Conservation (phyloP, 176 grass and related monocot genomes). For the Hyparrhenia diplandra region DNA sequence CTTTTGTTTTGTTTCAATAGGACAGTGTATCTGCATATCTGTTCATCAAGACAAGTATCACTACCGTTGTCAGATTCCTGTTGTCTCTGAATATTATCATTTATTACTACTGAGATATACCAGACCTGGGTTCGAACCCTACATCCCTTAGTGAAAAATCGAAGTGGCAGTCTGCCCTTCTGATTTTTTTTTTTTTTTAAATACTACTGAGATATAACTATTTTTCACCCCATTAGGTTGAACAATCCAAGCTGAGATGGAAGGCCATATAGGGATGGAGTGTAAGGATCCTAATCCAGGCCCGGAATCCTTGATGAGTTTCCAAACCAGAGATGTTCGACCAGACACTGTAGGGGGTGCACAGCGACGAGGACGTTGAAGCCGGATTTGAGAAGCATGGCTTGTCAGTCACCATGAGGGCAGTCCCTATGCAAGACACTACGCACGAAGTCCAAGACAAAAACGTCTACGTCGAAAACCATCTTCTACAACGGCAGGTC, state of each 20-base stretch:
- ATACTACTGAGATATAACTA: too few species aligned
- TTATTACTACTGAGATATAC: neutral
- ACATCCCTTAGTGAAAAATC: too few species aligned
- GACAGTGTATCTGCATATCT: neutral
- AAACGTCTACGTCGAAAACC: too few species aligned
- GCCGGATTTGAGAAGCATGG: constrained; percentile 26
- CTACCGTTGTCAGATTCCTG: neutral
- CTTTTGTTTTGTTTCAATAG: neutral
- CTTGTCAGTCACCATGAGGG: constrained; percentile 10
- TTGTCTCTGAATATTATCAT: neutral
- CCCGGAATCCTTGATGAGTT: too few species aligned
- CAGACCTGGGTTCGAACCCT: too few species aligned
- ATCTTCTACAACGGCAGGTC: too few species aligned
- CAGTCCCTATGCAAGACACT: too few species aligned
- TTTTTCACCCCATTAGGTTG: constrained; percentile 1
- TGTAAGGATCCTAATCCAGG: constrained; percentile 25
- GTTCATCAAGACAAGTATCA: neutral
- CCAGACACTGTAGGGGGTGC: too few species aligned
- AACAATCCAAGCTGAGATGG: constrained; percentile 32
- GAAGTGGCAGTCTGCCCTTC: too few species aligned
- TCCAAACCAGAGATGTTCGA: neutral
- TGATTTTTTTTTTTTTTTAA: too few species aligned
- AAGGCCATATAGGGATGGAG: constrained; percentile 30
- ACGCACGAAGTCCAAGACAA: too few species aligned
- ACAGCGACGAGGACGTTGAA: neutral